Evolutionary conservation across 306 rosid genomes (phyloP), one percentile per base, ranked within the genome.

Genomic region (Canavalia ensiformis): DNA sequence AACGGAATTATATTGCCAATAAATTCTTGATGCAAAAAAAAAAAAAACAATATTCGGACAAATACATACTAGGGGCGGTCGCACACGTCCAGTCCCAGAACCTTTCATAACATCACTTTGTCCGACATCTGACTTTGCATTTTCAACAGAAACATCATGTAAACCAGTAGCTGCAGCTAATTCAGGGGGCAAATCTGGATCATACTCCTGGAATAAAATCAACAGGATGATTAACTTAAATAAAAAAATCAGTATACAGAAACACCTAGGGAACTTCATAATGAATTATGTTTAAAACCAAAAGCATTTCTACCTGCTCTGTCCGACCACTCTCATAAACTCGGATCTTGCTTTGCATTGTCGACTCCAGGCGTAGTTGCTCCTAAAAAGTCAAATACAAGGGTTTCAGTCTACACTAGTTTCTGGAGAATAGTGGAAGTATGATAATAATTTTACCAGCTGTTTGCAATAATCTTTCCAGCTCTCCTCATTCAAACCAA

Each of bases 171-270:
- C 99, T 58, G 98, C 98, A 59, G 97, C 99, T 83, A 96, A 84
- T 87, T 96, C 99, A 12, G 99, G 99, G 81, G 99, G 99, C 81
- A 96, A 87, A 89, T 96, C 99, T 49, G 99, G 99, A 85, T 96
- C 99, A 78, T 92, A 96, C 63, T 92, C 97, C 99, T 96, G 90
- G 31, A 76, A 79, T 44, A 64, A 74, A 46, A 78, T 80, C 68
- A 76, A 81, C 47, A 44, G 29, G 7, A 58, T 64, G 35, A 75
- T 78, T 58, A 29, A 75, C 33, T 77, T 86, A 13, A 33, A 52
- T 45, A 6, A 5, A 44, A 56, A 28, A 11, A 54, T 1, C 39
- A 66, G 42, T 74, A 64, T 73, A 11, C 3, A 30, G 18, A 39
- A 74, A 74, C 30, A 41, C 35, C 44, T 25, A 31, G n/a, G 67